phyloP scores from a whole-genome alignment of 306 rosid species.

The Oemleria cerasiformis region DNA sequence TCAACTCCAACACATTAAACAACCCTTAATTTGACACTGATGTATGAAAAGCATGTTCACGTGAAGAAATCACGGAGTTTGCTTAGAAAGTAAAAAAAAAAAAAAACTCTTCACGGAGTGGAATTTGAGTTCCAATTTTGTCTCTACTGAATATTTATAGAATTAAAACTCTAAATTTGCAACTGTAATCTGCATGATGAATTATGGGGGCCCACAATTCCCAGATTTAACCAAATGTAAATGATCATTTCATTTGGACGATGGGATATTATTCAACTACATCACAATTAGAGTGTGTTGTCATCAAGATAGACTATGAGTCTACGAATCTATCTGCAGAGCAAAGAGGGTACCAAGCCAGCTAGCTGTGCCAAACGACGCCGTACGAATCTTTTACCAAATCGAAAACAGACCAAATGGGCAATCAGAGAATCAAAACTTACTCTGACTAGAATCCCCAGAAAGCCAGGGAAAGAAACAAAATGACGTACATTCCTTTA shows the following conservation, averaged over 20 bases:
- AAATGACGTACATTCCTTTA: background rate
- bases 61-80: conserved; percentile 7
- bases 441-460: conserved; percentile 22
- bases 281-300: conserved; percentile 5
- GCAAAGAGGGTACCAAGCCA: conserved; percentile 22
- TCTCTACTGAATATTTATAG: background rate
- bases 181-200: background rate
- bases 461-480: conserved; percentile 3
- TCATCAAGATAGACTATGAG: background rate
- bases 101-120: background rate
- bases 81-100: too few relatives aligned
- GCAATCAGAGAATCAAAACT: conserved; percentile 37
- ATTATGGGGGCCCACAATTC: background rate
- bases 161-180: background rate
- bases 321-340: background rate
- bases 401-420: conserved; percentile 25
- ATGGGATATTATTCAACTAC: background rate
- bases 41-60: conserved; percentile 2
- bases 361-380: conserved; percentile 32
- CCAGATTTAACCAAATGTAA: background rate
- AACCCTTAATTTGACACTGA: background rate
- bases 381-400: conserved; percentile 41
- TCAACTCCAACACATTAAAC: conserved; percentile 5
- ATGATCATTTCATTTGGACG: background rate
- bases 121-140: background rate